phyloP scores from a whole-genome alignment of 73 alveolate species.

The Paramecium bursaria region DNA sequence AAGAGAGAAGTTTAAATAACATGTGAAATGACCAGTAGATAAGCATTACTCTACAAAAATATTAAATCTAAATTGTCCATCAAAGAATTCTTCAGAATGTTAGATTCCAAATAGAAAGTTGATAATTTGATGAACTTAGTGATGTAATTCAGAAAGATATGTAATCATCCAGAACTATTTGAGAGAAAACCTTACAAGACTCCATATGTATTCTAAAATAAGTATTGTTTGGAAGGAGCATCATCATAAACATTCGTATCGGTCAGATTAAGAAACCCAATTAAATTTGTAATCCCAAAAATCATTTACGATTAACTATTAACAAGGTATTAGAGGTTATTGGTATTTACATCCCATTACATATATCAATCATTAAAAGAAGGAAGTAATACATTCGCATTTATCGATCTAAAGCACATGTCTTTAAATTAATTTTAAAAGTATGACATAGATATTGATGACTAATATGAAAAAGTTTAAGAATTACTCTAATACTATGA shows the following conservation, averaged over 20 bases:
- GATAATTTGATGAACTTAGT: slow-evolving; percentile 97
- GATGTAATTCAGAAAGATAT: slow-evolving; percentile 96
- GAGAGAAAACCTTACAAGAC: slow-evolving; percentile 95
- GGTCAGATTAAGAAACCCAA: slow-evolving; percentile 76
- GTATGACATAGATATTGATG: neutral
- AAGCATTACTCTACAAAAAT: slow-evolving; percentile 88
- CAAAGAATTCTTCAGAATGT: slow-evolving; percentile 91
- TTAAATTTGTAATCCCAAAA: slow-evolving; percentile 84
- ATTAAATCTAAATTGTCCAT: slow-evolving; percentile 91
- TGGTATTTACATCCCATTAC: slow-evolving; percentile 37
- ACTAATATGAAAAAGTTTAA: neutral
- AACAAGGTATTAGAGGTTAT: neutral
- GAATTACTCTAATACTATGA: neutral
- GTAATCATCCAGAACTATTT: slow-evolving; percentile 98
- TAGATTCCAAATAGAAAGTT: slow-evolving; percentile 91
- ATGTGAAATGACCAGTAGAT: slow-evolving; percentile 96
- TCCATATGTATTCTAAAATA: slow-evolving; percentile 85
- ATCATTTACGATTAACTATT: slow-evolving; percentile 82
- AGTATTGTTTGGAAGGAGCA: slow-evolving; percentile 73
- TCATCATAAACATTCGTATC: slow-evolving; percentile 63
- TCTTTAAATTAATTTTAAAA: slow-evolving; percentile 1
- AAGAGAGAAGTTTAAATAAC: slow-evolving; percentile 89
- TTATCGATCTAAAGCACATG: neutral
- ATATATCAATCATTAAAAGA: slow-evolving; percentile 2
- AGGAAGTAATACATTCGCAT: slow-evolving; percentile 12